These are phyloP conservation scores for Komagataella mondaviorum DNA, from an alignment of 805 yeast species.

Conservation along the genomic window DNA sequence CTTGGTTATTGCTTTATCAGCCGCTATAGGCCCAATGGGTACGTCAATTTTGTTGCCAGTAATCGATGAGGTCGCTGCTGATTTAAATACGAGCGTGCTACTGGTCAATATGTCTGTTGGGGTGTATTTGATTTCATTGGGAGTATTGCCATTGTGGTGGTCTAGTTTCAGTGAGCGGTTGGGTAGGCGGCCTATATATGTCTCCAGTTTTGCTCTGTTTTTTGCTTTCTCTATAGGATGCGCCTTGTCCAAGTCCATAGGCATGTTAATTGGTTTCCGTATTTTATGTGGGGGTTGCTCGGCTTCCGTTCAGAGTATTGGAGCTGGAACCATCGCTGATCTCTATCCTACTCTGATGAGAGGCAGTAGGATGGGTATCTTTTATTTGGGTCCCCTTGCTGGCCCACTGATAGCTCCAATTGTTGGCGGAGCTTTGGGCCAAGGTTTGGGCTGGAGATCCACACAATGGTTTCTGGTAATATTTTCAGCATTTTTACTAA, in stretches of 20 bases:
- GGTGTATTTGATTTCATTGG: slow-evolving; percentile 57
- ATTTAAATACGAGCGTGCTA: slow-evolving; percentile 40
- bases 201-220: slow-evolving; percentile 51
- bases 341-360: slow-evolving; percentile 52
- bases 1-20: slow-evolving; percentile 55
- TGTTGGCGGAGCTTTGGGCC: slow-evolving; percentile 61
- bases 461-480: slow-evolving; percentile 79
- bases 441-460: slow-evolving; percentile 76
- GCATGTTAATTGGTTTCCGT: slow-evolving; percentile 53
- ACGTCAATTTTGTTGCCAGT: slow-evolving; percentile 78
- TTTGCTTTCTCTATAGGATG: slow-evolving; percentile 61
- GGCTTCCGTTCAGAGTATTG: slow-evolving; percentile 79
- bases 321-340: slow-evolving; percentile 82
- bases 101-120: slow-evolving; percentile 73
- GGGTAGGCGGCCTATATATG: slow-evolving; percentile 66
- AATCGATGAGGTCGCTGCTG: slow-evolving; percentile 39
- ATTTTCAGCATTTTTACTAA: slow-evolving; percentile 38
- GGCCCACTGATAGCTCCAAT: slow-evolving; percentile 78
- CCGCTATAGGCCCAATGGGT: slow-evolving; percentile 82
- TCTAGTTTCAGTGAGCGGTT: slow-evolving; percentile 60
- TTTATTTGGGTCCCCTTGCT: slow-evolving; percentile 66
- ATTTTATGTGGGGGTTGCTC: slow-evolving; percentile 69
- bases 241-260: slow-evolving; percentile 48
- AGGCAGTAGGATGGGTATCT: slow-evolving; percentile 70
- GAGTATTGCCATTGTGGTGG: slow-evolving; percentile 86